Evolutionary conservation across 257 asterid genomes (phyloP).

Genomic region (Nicotiana tabacum): DNA sequence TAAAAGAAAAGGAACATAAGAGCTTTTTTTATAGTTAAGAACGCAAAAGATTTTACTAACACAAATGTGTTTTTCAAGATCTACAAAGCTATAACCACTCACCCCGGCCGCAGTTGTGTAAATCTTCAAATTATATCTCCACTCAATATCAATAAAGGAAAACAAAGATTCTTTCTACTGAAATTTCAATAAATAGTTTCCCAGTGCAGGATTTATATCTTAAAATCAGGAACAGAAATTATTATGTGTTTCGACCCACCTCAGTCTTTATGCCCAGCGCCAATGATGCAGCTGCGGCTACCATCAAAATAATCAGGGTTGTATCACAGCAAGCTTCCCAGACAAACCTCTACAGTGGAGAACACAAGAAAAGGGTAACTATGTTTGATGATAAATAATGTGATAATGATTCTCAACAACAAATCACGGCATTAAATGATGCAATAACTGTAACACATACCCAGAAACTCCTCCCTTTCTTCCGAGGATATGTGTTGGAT

Average conservation of each 20-base stretch:
- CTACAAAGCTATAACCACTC: background rate
- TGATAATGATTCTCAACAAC: background rate
- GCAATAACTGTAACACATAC: constrained; percentile 29
- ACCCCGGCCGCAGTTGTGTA: background rate
- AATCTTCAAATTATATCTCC: background rate
- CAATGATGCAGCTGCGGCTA: constrained; percentile 98
- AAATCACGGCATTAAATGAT: background rate
- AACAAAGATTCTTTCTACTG: background rate
- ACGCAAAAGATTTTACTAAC: background rate
- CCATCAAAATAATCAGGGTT: constrained; percentile 86
- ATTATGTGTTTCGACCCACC: constrained; percentile 35
- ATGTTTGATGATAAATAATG: background rate
- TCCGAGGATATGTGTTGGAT: constrained; percentile 90
- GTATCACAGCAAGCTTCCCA: constrained; percentile 97
- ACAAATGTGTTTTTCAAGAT: background rate
- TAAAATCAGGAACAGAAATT: background rate
- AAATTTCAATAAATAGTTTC: background rate
- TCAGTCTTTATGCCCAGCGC: constrained; percentile 90
- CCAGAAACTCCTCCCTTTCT: constrained; percentile 91
- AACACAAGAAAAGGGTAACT: constrained; percentile 9
- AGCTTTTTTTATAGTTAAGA: background rate
- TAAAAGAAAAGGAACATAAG: background rate
- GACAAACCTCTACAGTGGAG: constrained; percentile 55
- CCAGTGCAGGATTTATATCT: background rate
- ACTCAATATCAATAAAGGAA: background rate